phyloP scores from a whole-genome alignment of 2,329 filamentous ascomycete species.

The Scedosporium aurantiacum region DNA sequence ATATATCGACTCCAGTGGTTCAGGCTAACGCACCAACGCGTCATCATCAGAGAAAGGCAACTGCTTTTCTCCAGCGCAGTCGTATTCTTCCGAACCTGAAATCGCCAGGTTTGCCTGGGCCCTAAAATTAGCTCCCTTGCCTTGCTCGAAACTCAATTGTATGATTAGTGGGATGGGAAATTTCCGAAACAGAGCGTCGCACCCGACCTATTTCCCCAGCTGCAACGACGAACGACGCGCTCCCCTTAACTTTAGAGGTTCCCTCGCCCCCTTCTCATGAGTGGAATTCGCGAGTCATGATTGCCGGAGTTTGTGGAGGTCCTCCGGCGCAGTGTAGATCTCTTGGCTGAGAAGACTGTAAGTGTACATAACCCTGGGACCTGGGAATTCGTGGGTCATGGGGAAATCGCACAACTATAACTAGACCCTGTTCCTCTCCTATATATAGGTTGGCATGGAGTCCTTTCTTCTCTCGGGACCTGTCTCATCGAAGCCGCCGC shows the following conservation, averaged over 20 bases:
- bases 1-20: not conserved
- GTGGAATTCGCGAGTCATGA: not conserved
- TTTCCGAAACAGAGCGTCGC: not conserved
- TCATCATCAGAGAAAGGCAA: not conserved
- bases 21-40: not conserved
- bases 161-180: not conserved
- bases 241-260: too few relatives aligned
- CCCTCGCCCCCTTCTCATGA: not conserved
- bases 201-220: not conserved
- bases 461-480: not conserved
- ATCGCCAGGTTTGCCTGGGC: not conserved
- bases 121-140: not conserved
- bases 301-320: not conserved
- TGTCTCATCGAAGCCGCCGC: not conserved
- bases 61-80: not conserved
- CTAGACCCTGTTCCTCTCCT: not conserved
- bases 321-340: not conserved
- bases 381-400: not conserved
- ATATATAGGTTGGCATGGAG: too few relatives aligned
- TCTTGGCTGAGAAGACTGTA: not conserved
- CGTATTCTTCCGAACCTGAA: not conserved
- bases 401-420: not conserved
- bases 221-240: not conserved
- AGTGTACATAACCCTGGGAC: too few relatives aligned
- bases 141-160: not conserved